Conservation (phyloP, 345 rosid genomes). For the Anastatica hierochuntica region DNA sequence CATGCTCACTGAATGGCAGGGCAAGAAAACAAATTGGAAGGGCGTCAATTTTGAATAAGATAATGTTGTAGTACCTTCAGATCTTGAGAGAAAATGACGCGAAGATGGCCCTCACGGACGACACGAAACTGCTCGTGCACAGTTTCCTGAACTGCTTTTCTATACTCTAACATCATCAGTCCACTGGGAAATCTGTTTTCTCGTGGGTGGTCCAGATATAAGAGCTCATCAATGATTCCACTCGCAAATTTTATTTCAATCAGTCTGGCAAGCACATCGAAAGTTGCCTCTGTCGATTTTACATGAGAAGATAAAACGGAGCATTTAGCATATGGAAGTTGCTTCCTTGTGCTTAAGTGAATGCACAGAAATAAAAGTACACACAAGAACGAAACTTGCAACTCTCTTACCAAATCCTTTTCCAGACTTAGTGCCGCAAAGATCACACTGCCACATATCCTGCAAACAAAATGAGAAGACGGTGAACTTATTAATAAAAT, state of each 20-base stretch:
- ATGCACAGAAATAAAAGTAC: not conserved
- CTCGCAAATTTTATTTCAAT: constrained; percentile 91
- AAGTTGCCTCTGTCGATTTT: constrained; percentile 65
- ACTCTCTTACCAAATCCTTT: constrained; percentile 29
- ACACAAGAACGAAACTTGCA: no score
- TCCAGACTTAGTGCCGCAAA: constrained; percentile 30
- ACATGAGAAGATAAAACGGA: not conserved
- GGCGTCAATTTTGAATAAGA: not conserved
- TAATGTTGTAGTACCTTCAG: constrained; percentile 50
- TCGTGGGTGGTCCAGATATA: constrained; percentile 73
- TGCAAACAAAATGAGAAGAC: constrained; percentile 8
- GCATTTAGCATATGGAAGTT: not conserved
- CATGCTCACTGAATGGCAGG: not conserved
- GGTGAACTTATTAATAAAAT: not conserved
- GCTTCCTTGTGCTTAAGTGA: not conserved
- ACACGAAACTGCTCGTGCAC: constrained; percentile 93
- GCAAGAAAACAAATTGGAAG: not conserved
- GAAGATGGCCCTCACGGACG: constrained; percentile 92
- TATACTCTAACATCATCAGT: constrained; percentile 75
- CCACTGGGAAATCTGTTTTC: constrained; percentile 69
- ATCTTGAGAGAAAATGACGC: constrained; percentile 75
- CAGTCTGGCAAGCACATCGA: constrained; percentile 87
- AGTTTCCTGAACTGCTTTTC: constrained; percentile 86
- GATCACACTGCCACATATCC: constrained; percentile 31
- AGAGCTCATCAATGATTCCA: constrained; percentile 87